Evolutionary conservation across 1,139 yeast genomes (phyloP), one percentile per base, ranked within the genome.

Genomic region (Saccharomycopsis hybrid): DNA sequence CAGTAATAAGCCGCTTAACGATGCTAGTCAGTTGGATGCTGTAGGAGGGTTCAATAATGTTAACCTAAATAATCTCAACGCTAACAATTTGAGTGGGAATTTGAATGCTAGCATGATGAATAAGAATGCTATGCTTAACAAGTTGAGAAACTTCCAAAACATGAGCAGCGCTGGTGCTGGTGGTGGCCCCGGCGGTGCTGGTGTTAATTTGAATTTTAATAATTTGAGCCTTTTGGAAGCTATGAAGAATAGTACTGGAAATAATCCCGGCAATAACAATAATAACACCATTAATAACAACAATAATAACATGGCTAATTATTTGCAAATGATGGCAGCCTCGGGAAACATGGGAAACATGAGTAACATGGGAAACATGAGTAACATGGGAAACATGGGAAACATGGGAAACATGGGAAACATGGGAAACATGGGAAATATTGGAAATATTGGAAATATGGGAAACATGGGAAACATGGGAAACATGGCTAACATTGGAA

Each of bases 201-300:
- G 13, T 3, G 40, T 8, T 18, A 41, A 41, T 29, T 32, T 44
- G 48, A 40, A 18, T 35, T 9, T 28, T 2, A 46, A 41, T 25
- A 38, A 41, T 24, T 24, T 46, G 28, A 46, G 32, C 30, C 27
- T 41, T 28, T 33, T 41, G 28, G 43, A 43, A n/a, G 40, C 31
- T 4, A 30, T 25, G 24, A n/a, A n/a, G n/a, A n/a, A n/a, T n/a
- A n/a, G n/a, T n/a, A n/a, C n/a, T n/a, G n/a, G n/a, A n/a, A n/a
- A n/a, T n/a, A n/a, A n/a, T n/a, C n/a, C n/a, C n/a, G n/a, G n/a
- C n/a, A n/a, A n/a, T n/a, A n/a, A n/a, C n/a, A n/a, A n/a, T n/a
- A n/a, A n/a, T n/a, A n/a, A n/a, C n/a, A n/a, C n/a, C n/a, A n/a
- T n/a, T n/a, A n/a, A n/a, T n/a, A n/a, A n/a, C n/a, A n/a, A n/a